Evolutionary conservation across 805 yeast species (phyloP).

Genomic region (Lachancea waltii): DNA sequence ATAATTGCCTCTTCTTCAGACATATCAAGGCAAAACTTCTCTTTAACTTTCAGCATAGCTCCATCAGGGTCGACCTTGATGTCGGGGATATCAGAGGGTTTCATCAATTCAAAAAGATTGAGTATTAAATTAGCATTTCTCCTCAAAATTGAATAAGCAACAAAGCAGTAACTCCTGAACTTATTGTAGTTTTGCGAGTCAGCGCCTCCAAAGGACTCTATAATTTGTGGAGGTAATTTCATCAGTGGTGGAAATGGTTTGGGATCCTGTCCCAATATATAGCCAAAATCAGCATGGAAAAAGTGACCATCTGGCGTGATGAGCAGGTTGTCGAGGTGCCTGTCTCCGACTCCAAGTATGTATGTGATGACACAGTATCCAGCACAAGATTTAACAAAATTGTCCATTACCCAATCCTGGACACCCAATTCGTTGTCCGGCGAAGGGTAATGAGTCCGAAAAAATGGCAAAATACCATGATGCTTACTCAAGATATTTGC

Average conservation of each 20-base stretch:
- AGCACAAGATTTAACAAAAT: conserved; percentile 90
- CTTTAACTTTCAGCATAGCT: conserved; percentile 86
- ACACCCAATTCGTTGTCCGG: conserved; percentile 31
- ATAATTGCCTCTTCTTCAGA: conserved; percentile 93
- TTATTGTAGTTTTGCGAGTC: conserved; percentile 76
- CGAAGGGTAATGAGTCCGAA: conserved; percentile 62
- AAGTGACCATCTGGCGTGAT: conserved; percentile 80
- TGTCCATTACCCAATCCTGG: conserved; percentile 69
- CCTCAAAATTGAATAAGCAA: conserved; percentile 83
- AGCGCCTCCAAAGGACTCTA: conserved; percentile 97
- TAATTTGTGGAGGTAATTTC: conserved; percentile 94
- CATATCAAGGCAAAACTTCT: conserved; percentile 88
- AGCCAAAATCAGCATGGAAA: conserved; percentile 98
- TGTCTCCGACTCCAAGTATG: conserved; percentile 91
- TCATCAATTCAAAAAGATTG: conserved; percentile 89
- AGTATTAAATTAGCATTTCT: conserved; percentile 85
- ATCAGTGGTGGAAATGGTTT: conserved; percentile 98
- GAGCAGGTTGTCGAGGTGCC: conserved; percentile 87
- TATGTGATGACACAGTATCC: conserved; percentile 97
- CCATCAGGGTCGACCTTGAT: conserved; percentile 77
- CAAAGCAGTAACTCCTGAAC: conserved; percentile 90
- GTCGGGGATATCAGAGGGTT: conserved; percentile 88
- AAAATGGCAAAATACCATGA: conserved; percentile 69
- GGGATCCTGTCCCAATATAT: conserved; percentile 93
- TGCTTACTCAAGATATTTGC: conserved; percentile 67